Evolutionary conservation across 768 basidiomycete species (phyloP), one percentile per base, ranked within the genome.

Genomic region (Rhizopogon vulgaris): DNA sequence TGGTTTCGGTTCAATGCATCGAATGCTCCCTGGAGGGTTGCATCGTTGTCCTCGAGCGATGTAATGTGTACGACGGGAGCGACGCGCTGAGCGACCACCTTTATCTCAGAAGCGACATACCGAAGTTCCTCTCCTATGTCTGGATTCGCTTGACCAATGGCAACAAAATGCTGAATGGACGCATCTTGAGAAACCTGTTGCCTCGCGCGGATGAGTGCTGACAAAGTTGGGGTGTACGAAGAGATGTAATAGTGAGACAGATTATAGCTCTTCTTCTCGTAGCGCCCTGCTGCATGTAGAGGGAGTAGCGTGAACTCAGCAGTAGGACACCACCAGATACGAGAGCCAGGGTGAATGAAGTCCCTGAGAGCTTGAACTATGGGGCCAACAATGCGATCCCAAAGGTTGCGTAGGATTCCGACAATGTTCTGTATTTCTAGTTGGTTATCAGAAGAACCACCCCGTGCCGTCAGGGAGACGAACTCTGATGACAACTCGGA

Each of bases 301-400:
- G 68, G 69, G 22, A 69, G 56, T 10, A 63, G 56, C 1, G 63
- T 54, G 27, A 67, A 47, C 34, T 55, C 60, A 9, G 68, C 64
- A 9, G 69, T 66, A 1, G 64, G 63, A 34, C 66, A 70, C 69
- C 69, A 69, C 58, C 62, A 65, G 43, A 69, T 60, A n/a, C 63
- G 54, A 41, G 60, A 46, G 15, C 58, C 58, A 12, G 54, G 54
- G 5, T 60, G 56, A 14, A 60, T 14, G 6, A 57, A 42, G 2
- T 14, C 8, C 3, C 3, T 4, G 3, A 64, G 54, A 9, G 57
- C 49, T n/a, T 57, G 52, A 0, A 50, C 56, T 28, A 68, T 42
- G 1, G 62, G 66, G 24, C 37, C 0, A 14, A 63, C 65, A 34
- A 69, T 40, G 1, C 30, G 14, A 15, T 58, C 51, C 68, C 69